A percentile compares a stretch with the other conserved stretches of the same genome.
These are phyloP conservation scores for Pterulicium gracile DNA, from an alignment of 1,284 basidiomycete species.

Conservation along the genomic window DNA sequence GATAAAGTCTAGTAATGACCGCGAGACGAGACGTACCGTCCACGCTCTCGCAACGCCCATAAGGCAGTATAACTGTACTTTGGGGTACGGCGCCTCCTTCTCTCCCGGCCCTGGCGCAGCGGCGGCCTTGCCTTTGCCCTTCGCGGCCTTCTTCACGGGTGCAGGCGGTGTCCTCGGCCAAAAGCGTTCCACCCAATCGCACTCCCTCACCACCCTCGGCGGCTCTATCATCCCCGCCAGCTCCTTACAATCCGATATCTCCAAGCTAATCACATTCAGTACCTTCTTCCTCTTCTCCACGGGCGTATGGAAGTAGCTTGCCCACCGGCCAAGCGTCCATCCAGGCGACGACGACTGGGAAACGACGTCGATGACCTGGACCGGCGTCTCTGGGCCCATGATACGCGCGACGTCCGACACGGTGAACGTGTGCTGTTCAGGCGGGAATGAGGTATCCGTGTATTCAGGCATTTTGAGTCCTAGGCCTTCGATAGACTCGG, in stretches of 20 bases:
- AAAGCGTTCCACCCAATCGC: slow-evolving; percentile 95
- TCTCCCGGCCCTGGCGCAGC: background rate
- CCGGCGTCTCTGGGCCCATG: slow-evolving; percentile 66
- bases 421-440: slow-evolving; percentile 36
- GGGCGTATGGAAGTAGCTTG: slow-evolving; percentile 70
- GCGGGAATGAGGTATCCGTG: background rate
- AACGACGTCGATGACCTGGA: slow-evolving; percentile 78
- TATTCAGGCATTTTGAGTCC: slow-evolving; percentile 79
- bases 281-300: slow-evolving; percentile 68
- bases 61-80: slow-evolving; percentile 92
- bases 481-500: slow-evolving; percentile 59
- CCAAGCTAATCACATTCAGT: slow-evolving; percentile 83
- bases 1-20: background rate
- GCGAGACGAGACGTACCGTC: slow-evolving; percentile 52
- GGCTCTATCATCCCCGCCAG: slow-evolving; percentile 72
- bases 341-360: slow-evolving; percentile 71
- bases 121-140: slow-evolving; percentile 40
- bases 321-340: slow-evolving; percentile 90
- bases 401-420: slow-evolving; percentile 74
- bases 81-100: slow-evolving; percentile 62
- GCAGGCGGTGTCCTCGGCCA: slow-evolving; percentile 62
- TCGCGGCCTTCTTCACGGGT: slow-evolving; percentile 15
- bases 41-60: slow-evolving; percentile 85
- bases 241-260: slow-evolving; percentile 66
- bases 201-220: slow-evolving; percentile 76